Percentiles rank a stretch among this genome's conserved stretches.
Conservation (phyloP, 306 rosid species). For the Cotoneaster glaucophyllus region DNA sequence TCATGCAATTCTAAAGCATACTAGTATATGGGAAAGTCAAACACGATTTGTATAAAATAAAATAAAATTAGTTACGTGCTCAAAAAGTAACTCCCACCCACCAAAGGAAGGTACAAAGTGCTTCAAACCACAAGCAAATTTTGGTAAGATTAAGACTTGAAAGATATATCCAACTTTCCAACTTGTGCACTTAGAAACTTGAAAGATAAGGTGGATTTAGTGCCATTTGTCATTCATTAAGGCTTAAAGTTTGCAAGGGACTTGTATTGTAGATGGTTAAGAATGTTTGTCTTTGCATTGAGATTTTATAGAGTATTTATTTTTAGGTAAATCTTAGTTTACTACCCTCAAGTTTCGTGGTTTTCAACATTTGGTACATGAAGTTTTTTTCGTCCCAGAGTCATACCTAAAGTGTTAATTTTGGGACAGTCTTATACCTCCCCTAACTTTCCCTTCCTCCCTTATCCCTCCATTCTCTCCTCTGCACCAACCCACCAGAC, state of each 20-base stretch:
- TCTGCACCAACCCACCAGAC: no score
- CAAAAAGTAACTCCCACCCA: conserved; percentile 41
- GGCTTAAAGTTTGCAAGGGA: background rate
- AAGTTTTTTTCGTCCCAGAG: no score
- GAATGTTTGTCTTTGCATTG: no score
- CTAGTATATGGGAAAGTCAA: conserved; percentile 29
- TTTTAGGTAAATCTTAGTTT: no score
- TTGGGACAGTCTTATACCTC: no score
- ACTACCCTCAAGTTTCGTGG: no score
- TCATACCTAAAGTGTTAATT: no score
- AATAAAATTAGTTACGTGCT: background rate
- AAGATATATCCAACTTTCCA: conserved; percentile 10
- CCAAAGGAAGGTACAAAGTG: conserved; percentile 30
- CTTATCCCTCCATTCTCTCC: no score
- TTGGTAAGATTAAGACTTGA: conserved; percentile 36
- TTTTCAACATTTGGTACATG: no score
- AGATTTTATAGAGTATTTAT: no score
- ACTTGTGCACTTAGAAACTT: conserved; percentile 21
- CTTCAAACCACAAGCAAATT: conserved; percentile 27
- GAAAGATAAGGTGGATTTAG: conserved; percentile 44
- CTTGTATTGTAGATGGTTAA: background rate
- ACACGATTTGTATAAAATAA: conserved; percentile 9
- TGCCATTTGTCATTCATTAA: conserved; percentile 37
- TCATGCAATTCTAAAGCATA: conserved; percentile 32
- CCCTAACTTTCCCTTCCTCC: no score